Evolutionary conservation across 2,329 filamentous ascomycete genomes (phyloP), one percentile per base, ranked within the genome.

Genomic region (Colletotrichum tofieldiae): DNA sequence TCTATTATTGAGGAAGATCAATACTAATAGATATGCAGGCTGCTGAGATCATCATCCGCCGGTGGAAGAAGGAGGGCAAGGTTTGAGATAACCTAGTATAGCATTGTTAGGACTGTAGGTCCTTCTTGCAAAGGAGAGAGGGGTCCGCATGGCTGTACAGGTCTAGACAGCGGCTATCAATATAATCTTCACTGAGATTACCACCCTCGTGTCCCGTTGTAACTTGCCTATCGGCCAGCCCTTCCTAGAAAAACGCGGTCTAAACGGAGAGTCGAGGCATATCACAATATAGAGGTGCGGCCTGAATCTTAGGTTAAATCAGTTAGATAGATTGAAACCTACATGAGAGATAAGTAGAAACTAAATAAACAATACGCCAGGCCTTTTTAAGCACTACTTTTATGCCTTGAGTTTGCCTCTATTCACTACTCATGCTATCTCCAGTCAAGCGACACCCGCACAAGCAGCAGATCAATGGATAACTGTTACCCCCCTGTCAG

Each of bases 21-120:
- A 18, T 23, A 9, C 52, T 55, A n/a, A 55, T 2, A 37, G 18
- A n/a, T 14, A 5, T 55, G 18, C 20, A 55, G 52, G 52, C 52
- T 55, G 52, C 52, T 37, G 52, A 55, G 32, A 55, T 55, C 9
- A 55, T 55, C 18, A 37, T 37, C 52, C 52, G 52, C 20, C 52
- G 32, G 32, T 55, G 52, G 52, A 55, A 55, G 32, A 37, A 18
- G 9, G 20, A 5, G 52, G 32, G 29, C 32, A 35, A 14, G 20
- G 20, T 7, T 14, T 2, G 20, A 20, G 2, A 55, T 8, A 1
- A 32, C 26, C 20, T 16, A 45, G 41, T 45, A 7, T 1, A 2
- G 3, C 29, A 6, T 54, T 3, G 29, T n/a, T 8, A 3, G 5
- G n/a, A 35, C 2, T 35, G 7, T 20, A 54, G 0, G 29, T 6